These are phyloP conservation scores for Lachancea meyersii DNA, from an alignment of 805 yeast species.

Conservation along the genomic window DNA sequence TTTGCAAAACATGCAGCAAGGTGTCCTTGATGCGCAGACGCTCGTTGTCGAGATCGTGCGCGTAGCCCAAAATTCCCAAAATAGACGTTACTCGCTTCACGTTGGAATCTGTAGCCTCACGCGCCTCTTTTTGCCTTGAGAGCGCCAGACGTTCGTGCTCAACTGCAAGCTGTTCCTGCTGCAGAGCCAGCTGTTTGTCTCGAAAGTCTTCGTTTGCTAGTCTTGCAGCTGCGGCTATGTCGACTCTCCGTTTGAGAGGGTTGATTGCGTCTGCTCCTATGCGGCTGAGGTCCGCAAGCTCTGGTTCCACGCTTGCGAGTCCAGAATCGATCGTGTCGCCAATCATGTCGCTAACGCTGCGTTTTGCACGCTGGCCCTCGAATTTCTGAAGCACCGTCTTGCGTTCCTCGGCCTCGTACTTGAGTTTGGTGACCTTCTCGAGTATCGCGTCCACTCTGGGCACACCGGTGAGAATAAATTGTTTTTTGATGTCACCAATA, in stretches of 20 bases:
- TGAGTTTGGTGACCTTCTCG: conserved; percentile 2
- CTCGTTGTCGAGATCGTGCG: conserved; percentile 3
- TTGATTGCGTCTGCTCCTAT: neutral
- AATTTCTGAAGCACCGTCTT: conserved; percentile 1
- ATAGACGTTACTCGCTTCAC: conserved; percentile 1
- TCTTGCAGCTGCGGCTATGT: neutral
- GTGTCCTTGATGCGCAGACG: conserved; percentile 3
- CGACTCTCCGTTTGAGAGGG: neutral
- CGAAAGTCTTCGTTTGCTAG: neutral
- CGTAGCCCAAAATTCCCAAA: conserved; percentile 1
- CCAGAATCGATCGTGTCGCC: conserved; percentile 1
- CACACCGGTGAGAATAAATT: conserved; percentile 1
- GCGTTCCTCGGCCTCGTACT: conserved; percentile 3
- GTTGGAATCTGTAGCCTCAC: conserved; percentile 2
- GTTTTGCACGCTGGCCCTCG: conserved; percentile 4
- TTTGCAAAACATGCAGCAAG: neutral
- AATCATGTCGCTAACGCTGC: conserved; percentile 1
- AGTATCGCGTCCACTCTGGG: conserved; percentile 1
- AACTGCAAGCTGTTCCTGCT: conserved; percentile 1
- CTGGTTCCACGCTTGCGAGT: conserved; percentile 1
- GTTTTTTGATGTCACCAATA: conserved; percentile 1
- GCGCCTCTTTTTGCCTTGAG: neutral
- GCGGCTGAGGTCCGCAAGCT: neutral
- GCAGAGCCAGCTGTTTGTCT: conserved; percentile 1
- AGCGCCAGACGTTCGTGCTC: conserved; percentile 2